A percentile compares a stretch with the other conserved stretches of the same genome.
Evolutionary conservation across 1,284 basidiomycete genomes (phyloP).

Genomic region (Ganoderma sp.): DNA sequence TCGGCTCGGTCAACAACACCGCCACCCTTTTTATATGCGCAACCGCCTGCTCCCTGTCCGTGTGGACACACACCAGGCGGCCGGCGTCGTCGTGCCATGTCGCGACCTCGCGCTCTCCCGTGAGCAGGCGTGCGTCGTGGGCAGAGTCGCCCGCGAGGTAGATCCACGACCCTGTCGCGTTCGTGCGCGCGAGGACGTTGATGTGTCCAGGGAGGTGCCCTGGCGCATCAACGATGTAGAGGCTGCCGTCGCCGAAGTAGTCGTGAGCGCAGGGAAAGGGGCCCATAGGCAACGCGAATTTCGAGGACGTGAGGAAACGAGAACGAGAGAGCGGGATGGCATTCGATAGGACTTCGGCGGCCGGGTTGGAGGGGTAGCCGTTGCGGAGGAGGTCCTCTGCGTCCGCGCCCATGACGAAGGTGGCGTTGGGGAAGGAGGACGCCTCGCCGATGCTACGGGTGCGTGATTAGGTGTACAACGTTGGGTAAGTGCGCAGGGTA

Average conservation of each 20-base stretch:
- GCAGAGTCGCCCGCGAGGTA: conserved; percentile 62
- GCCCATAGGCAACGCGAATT: conserved; percentile 46
- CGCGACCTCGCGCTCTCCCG: conserved; percentile 51
- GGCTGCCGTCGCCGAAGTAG: conserved; percentile 59
- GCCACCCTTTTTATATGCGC: conserved; percentile 49
- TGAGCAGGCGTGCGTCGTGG: conserved; percentile 58
- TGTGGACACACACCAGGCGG: conserved; percentile 47
- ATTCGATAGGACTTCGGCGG: conserved; percentile 43
- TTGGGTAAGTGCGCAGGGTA: background rate
- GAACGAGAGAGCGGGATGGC: conserved; percentile 53
- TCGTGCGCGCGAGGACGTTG: conserved; percentile 61
- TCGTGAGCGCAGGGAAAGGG: conserved; percentile 58
- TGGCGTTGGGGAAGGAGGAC: conserved; percentile 50
- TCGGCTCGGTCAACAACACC: conserved; percentile 44
- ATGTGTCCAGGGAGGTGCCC: conserved; percentile 61
- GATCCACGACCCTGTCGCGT: conserved; percentile 58
- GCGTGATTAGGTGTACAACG: background rate
- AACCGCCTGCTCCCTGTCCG: conserved; percentile 48
- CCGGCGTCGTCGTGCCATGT: conserved; percentile 35
- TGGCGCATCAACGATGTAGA: conserved; percentile 60
- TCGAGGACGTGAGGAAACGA: conserved; percentile 45
- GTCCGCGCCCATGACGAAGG: conserved; percentile 52
- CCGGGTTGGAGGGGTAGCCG: conserved; percentile 50
- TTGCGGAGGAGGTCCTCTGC: conserved; percentile 43
- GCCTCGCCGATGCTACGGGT: conserved; percentile 48